These are phyloP conservation scores for Typha latifolia DNA, from an alignment of 176 grass and related monocot genomes.

Conservation along the genomic window DNA sequence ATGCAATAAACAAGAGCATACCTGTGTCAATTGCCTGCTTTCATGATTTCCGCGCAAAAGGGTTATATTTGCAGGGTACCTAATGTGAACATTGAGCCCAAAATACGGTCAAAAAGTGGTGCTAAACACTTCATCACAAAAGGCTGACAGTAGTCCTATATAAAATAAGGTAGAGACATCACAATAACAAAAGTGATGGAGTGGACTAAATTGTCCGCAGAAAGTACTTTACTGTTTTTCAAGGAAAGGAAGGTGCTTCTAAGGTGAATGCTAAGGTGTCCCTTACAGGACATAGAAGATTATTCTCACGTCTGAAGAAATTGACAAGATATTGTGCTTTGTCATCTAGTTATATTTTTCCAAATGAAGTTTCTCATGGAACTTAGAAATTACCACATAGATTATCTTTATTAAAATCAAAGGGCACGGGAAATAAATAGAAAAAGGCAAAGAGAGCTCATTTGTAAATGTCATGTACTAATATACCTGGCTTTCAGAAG, in stretches of 20 bases:
- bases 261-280: neutral
- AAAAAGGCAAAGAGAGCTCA: neutral
- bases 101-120: neutral
- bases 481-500: slow-evolving; percentile 92
- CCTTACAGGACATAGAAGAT: neutral
- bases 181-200: neutral
- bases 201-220: neutral
- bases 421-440: too few relatives aligned
- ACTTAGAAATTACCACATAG: neutral
- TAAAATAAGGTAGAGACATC: neutral
- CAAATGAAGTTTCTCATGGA: neutral
- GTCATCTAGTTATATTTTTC: neutral
- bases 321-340: neutral
- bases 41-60: slow-evolving; percentile 98
- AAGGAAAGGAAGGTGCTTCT: neutral
- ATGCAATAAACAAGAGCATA: slow-evolving; percentile 16
- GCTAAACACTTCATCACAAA: neutral
- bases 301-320: too few relatives aligned
- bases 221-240: neutral
- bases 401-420: neutral
- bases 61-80: slow-evolving; percentile 98
- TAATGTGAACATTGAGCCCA: slow-evolving; percentile 6
- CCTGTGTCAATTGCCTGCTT: slow-evolving; percentile 95
- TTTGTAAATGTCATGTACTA: neutral
- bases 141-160: neutral